Base-by-base conservation (phyloP, 768 basidiomycete genomes). In the Leccinum incarnatum region DNA sequence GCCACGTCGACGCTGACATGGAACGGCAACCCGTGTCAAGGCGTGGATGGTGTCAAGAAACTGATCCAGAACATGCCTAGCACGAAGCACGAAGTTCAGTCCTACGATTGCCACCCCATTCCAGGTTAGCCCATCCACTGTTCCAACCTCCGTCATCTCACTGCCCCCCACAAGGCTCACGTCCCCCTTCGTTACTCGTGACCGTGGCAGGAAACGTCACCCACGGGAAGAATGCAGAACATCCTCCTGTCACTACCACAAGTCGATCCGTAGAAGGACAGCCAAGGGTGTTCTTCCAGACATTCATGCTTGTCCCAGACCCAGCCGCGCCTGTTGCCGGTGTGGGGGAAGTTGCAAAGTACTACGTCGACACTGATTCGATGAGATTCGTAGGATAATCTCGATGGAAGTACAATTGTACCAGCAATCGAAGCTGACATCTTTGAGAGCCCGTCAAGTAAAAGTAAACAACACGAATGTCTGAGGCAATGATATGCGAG, bases 61-160 rank as follows among this genome's bases (percentile, higher is more conserved):
- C 79, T 93, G 46, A 78, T 91, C 23, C 74, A 81, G 62, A 83
- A 82, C 54, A 91, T 91, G 86, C 91, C 91, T 2, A 76, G 77
- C 19, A 91, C 91, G 27, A 89, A 85, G 63, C 92, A 94, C 65
- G 93, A 94, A 58, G 81, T 94, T 19, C 88, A 91, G 70, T 91
- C 89, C 17, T 92, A 91, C 62, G 93, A 94, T 69, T 94, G 93
- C 65, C 92, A 94, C 71, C 89, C 93, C 36, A 91, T 94, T 59
- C 89, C 91, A 73, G 90, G 92, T 89, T 56, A 55, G 74, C 68
- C 36, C 47, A 27, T 59, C 53, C 25, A 51, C 27, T 42, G 19
- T 21, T 21, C 21, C 21, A 21, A 21, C 21, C 21, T 50, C 61
- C 37, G n/a, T 34, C 17, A 9, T 61, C 54, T 63, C 56, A 62